Evolutionary conservation across 2,329 filamentous ascomycete species (phyloP), one percentile per base, ranked within the genome.

Genomic region (Alternaria infectoria): DNA sequence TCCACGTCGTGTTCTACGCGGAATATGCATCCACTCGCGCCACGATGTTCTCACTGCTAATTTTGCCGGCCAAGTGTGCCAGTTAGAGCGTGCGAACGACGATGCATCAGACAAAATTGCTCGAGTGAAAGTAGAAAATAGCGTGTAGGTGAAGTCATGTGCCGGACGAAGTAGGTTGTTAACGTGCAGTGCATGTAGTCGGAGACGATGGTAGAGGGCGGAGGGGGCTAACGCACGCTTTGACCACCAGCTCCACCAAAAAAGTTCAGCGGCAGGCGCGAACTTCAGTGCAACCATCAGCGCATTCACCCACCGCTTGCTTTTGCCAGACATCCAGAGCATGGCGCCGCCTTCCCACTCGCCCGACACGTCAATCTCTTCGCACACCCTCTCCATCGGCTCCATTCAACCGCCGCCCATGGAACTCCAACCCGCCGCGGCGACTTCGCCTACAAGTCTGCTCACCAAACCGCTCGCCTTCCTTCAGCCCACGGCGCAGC

Each of bases 381-480:
- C 79, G 19, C 79, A 78, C 57, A 81, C 79, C 0, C 78, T 81
- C 58, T 81, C 79, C 2, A 68, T 75, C 8, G 72, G 74, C 64
- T 80, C 79, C 10, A 63, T 62, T n/a, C 77, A 78, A 11, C 76
- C 77, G 19, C 74, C 78, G 21, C 69, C 71, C 15, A 77, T 79
- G 73, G 77, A 80, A 57, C 69, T 75, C 5, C 26, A 5, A 28
- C 26, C 26, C 1, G 5, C 26, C 15, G 64, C 73, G 19, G 60
- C 81, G 17, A 83, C 84, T 25, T 83, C 91, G 62, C 81, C 90
- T 64, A 84, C 88, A 62, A 85, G 83, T 66, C 83, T 92, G 52
- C 81, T 88, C 15, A 82, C 84, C 61, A 87, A 88, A 63, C 90
- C 92, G 12, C 90, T 94, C 75, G 79, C 81, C 25, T 97, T 97